Evolutionary conservation across 2,329 filamentous ascomycete genomes (phyloP).

Genomic region (Colletotrichum gigasporum): DNA sequence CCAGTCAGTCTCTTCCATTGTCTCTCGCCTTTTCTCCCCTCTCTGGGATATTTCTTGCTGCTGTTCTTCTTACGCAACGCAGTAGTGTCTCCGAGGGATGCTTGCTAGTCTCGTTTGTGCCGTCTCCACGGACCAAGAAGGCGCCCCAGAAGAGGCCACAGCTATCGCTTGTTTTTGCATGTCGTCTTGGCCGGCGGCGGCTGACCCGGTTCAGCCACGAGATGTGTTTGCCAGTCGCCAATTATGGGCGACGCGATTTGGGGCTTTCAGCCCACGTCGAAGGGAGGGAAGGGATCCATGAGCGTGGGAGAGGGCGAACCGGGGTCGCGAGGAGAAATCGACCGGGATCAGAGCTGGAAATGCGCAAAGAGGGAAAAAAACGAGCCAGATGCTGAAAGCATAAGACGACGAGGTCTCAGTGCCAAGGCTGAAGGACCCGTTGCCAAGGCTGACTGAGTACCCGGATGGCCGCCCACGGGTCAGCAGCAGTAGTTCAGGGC

Average conservation of each 20-base stretch:
- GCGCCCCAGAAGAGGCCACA: background rate
- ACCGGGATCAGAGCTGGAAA: background rate
- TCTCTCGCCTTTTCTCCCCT: background rate
- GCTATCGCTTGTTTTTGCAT: background rate
- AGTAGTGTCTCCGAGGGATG: background rate
- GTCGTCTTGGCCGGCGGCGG: background rate
- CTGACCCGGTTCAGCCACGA: background rate
- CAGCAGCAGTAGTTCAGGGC: background rate
- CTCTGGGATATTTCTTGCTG: background rate
- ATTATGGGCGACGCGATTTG: background rate
- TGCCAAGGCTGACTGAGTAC: slow-evolving; percentile 27
- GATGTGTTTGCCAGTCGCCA: background rate
- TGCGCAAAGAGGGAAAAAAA: background rate
- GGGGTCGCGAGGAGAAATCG: no score
- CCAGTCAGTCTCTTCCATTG: background rate
- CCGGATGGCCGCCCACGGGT: slow-evolving; percentile 16
- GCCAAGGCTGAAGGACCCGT: slow-evolving; percentile 30
- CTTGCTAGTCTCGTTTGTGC: background rate
- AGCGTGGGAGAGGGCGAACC: background rate
- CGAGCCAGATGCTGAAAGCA: no score
- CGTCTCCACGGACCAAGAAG: slow-evolving; percentile 7
- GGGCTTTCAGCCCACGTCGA: background rate
- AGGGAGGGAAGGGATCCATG: background rate
- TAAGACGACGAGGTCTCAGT: slow-evolving; percentile 20
- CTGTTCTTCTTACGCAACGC: background rate